phyloP scores from a whole-genome alignment of 331 rosid species.

The Phaseolus coccineus region DNA sequence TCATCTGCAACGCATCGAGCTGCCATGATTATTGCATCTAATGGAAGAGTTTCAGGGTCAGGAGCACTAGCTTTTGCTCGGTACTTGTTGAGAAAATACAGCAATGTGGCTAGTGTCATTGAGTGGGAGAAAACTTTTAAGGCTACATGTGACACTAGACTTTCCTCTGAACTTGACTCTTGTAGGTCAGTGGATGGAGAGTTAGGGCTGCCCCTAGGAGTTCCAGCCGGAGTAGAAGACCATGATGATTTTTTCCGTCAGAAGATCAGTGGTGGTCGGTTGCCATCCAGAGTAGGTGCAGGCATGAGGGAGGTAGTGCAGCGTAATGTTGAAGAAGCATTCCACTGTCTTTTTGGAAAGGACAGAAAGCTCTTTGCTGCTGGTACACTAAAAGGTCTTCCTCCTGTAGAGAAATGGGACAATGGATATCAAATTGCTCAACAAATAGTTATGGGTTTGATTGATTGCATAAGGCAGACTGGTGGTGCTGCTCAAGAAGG shows the following conservation, averaged over 20 bases:
- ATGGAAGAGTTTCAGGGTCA: constrained; percentile 80
- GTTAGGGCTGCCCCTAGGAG: constrained; percentile 78
- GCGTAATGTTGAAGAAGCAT: constrained; percentile 70
- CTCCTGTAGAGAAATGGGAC: constrained; percentile 76
- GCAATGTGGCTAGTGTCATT: constrained; percentile 64
- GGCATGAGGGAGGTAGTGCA: constrained; percentile 90
- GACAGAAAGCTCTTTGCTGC: constrained; percentile 72
- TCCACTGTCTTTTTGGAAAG: constrained; percentile 65
- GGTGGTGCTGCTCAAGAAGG: constrained; percentile 99
- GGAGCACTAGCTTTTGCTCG: constrained; percentile 67
- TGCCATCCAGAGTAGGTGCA: constrained; percentile 68
- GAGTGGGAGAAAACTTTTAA: constrained; percentile 92
- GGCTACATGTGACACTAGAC: constrained; percentile 72
- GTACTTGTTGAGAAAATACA: constrained; percentile 70
- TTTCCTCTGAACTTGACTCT: constrained; percentile 77
- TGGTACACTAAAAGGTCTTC: constrained; percentile 61
- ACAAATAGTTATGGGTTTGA: constrained; percentile 66
- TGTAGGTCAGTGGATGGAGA: constrained; percentile 78
- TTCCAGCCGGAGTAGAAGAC: constrained; percentile 88
- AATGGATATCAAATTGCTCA: constrained; percentile 83
- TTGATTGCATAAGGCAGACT: constrained; percentile 90
- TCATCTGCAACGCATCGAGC: constrained; percentile 68
- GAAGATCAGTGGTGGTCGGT: constrained; percentile 78
- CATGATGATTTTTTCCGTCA: constrained; percentile 87
- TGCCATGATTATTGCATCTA: constrained; percentile 66